Evolutionary conservation across 208 protist genomes (phyloP).

Genomic region (Phytomonas sp.): DNA sequence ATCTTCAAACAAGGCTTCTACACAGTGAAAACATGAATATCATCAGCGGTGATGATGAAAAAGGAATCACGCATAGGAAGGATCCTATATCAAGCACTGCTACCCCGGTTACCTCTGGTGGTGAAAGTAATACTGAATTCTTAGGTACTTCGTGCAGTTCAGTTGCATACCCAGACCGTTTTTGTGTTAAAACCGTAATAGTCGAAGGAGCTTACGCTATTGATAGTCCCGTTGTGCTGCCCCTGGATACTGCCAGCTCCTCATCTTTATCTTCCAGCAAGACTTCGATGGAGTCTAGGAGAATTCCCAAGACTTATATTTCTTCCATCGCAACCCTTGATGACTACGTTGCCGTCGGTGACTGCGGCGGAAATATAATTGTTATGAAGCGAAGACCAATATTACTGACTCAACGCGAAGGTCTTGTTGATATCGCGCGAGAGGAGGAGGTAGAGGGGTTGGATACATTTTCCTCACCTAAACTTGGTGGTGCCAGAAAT

Average conservation of each 20-base stretch:
- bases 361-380: constrained; percentile 58
- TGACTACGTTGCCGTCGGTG: constrained; percentile 69
- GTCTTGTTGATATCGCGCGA: constrained; percentile 18
- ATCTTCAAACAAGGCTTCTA: neutral
- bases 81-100: neutral
- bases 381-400: constrained; percentile 56
- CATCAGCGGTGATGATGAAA: neutral
- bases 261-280: neutral
- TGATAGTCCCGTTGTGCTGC: neutral
- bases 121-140: neutral
- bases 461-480: neutral
- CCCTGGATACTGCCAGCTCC: neutral
- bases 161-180: neutral
- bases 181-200: neutral
- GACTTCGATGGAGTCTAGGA: neutral
- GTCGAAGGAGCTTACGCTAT: neutral
- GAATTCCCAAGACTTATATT: constrained; percentile 27
- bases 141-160: neutral
- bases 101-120: neutral
- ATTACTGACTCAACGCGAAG: constrained; percentile 11
- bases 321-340: constrained; percentile 55
- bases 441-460: constrained; percentile 14
- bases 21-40: neutral
- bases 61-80: neutral
- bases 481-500: neutral